Percentiles rank a stretch among this genome's conserved stretches.
Conservation (phyloP, 2,329 filamentous ascomycete species). For the Tolypocladium cylindrosporum region DNA sequence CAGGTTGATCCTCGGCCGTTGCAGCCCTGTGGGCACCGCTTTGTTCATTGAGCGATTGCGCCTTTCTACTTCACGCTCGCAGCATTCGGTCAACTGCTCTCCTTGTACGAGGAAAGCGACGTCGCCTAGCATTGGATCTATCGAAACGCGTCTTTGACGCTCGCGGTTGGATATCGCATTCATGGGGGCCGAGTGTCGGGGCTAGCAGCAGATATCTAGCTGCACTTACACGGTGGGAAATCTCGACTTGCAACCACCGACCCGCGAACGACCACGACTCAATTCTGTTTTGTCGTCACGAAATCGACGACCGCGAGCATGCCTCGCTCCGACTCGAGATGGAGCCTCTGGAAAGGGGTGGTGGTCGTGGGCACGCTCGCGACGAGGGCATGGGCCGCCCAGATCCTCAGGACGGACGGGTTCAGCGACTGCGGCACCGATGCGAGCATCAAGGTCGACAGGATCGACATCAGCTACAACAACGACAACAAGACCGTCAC, state of each 20-base stretch:
- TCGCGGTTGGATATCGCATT: neutral
- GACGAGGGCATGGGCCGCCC: slow-evolving; percentile 47
- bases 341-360: slow-evolving; percentile 21
- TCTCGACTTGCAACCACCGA: neutral
- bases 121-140: neutral
- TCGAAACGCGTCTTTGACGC: neutral
- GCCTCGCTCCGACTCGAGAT: slow-evolving; percentile 18
- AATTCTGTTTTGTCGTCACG: neutral
- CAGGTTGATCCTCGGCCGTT: slow-evolving; percentile 50
- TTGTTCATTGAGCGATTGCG: slow-evolving; percentile 1
- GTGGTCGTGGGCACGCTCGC: slow-evolving; percentile 25
- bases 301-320: slow-evolving; percentile 11
- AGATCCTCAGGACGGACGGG: slow-evolving; percentile 70
- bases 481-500: slow-evolving; percentile 59
- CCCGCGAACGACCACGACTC: neutral
- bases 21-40: slow-evolving; percentile 13
- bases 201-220: neutral
- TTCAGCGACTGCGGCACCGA: slow-evolving; percentile 60
- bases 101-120: neutral
- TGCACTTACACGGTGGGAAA: neutral
- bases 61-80: slow-evolving; percentile 2
- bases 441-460: slow-evolving; percentile 55
- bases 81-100: neutral
- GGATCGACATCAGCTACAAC: slow-evolving; percentile 71
- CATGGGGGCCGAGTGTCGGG: neutral